These are phyloP conservation scores for Gamarada debralockiae DNA, from an alignment of 495 filamentous ascomycete species.

Conservation along the genomic window DNA sequence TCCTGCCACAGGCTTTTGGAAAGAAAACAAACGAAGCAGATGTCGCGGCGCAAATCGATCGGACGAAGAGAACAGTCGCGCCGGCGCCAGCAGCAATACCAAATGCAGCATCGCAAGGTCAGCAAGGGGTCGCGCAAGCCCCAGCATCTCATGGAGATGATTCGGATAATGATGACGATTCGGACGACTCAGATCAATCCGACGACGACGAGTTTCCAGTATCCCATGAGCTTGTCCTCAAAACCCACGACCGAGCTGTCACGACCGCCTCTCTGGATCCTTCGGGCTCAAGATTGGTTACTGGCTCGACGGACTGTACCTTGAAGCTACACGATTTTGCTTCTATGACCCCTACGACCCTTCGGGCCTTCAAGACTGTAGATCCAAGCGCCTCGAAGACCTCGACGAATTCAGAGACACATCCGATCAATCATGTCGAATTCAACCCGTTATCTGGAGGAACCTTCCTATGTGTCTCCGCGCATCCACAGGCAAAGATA, in stretches of 20 bases:
- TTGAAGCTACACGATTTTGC: constrained; percentile 93
- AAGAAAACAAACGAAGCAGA: constrained; percentile 72
- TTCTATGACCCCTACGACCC: constrained; percentile 89
- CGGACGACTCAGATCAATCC: constrained; percentile 54
- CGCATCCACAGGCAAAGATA: constrained; percentile 84
- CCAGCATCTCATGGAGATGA: constrained; percentile 30
- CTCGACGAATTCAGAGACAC: constrained; percentile 69
- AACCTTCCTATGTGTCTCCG: constrained; percentile 80
- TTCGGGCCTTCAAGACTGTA: constrained; percentile 87
- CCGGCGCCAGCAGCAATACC: constrained; percentile 26
- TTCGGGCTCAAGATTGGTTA: constrained; percentile 78
- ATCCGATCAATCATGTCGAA: constrained; percentile 77
- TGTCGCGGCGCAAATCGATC: constrained; percentile 74
- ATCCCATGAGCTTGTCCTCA: constrained; percentile 87
- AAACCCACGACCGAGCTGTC: constrained; percentile 86
- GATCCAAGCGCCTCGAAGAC: constrained; percentile 78
- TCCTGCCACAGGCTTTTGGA: constrained; percentile 81
- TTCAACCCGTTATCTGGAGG: constrained; percentile 84
- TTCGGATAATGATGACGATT: constrained; percentile 46
- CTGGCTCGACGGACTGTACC: constrained; percentile 85
- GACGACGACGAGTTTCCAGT: constrained; percentile 90
- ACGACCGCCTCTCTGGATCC: constrained; percentile 82
- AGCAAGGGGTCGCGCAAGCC: constrained; percentile 13
- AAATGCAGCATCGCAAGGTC: constrained; percentile 7
- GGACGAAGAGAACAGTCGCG: constrained; percentile 57